Evolutionary conservation across 129 eudicot genomes (phyloP).

Genomic region (Dittrichia graveolens): DNA sequence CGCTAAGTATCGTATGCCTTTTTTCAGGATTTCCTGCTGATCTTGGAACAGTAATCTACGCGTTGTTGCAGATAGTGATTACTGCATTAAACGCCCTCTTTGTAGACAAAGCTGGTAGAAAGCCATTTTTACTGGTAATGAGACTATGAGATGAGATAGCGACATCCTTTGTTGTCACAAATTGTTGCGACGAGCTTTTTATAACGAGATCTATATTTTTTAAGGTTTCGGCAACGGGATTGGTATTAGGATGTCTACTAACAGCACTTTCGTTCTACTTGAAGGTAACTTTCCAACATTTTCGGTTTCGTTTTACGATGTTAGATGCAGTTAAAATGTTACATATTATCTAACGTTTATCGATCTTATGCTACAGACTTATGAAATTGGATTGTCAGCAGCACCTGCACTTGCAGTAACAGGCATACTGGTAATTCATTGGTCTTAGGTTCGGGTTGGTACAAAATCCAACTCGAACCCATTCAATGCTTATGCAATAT

Average conservation of each 20-base stretch:
- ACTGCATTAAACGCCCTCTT: constrained; percentile 53
- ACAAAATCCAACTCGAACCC: too few species aligned
- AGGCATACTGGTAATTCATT: constrained; percentile 64
- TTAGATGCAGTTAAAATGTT: too few species aligned
- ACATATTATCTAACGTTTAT: background rate
- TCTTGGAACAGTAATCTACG: constrained; percentile 64
- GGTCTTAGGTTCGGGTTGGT: too few species aligned
- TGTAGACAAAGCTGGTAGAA: constrained; percentile 67
- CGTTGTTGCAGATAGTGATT: constrained; percentile 57
- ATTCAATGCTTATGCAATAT: too few species aligned
- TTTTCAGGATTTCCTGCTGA: constrained; percentile 68
- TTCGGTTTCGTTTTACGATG: background rate
- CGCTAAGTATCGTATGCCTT: background rate
- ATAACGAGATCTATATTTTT: constrained; percentile 7
- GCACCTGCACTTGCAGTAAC: constrained; percentile 76
- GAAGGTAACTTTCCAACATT: constrained; percentile 47
- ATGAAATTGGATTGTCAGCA: constrained; percentile 54
- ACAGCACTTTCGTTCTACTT: constrained; percentile 67
- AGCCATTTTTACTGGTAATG: constrained; percentile 67
- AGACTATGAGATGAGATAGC: background rate
- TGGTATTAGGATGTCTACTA: constrained; percentile 67
- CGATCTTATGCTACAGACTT: constrained; percentile 42
- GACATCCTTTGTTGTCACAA: background rate
- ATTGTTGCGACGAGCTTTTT: background rate
- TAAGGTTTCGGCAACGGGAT: constrained; percentile 78